phyloP scores from a whole-genome alignment of 805 yeast genomes.

The Saccharomycopsis microspora region DNA sequence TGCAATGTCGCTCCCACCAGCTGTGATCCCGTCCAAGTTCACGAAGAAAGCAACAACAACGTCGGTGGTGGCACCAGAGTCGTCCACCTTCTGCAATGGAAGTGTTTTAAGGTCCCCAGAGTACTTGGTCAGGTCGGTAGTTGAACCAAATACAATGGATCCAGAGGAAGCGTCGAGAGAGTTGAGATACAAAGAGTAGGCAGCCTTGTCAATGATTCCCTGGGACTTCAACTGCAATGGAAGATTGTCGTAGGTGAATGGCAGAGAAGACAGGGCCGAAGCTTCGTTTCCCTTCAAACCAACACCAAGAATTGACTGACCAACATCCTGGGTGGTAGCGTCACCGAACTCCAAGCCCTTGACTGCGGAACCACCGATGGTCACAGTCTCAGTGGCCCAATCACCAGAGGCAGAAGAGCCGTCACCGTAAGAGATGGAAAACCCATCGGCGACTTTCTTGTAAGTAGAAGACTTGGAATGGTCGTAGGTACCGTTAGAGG shows the following conservation, averaged over 20 bases:
- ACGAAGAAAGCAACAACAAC: slow-evolving; percentile 38
- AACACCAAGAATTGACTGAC: slow-evolving; percentile 12
- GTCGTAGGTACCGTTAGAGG: slow-evolving; percentile 28
- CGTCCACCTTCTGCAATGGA: slow-evolving; percentile 37
- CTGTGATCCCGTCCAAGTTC: slow-evolving; percentile 20
- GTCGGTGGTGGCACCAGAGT: slow-evolving; percentile 24
- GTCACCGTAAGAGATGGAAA: slow-evolving; percentile 35
- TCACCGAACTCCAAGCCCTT: slow-evolving; percentile 11
- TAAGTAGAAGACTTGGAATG: slow-evolving; percentile 24
- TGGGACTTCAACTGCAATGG: slow-evolving; percentile 25
- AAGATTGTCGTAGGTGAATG: slow-evolving; percentile 36
- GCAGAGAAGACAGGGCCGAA: slow-evolving; percentile 5
- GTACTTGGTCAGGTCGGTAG: slow-evolving; percentile 50
- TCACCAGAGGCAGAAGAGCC: slow-evolving; percentile 37
- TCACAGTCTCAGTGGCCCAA: slow-evolving; percentile 25
- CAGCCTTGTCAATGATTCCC: slow-evolving; percentile 31
- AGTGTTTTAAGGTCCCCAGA: slow-evolving; percentile 38
- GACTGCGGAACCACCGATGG: slow-evolving; percentile 11
- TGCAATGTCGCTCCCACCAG: slow-evolving; percentile 17
- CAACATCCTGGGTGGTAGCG: slow-evolving; percentile 13
- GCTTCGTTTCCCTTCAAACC: slow-evolving; percentile 12
- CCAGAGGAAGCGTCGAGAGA: slow-evolving; percentile 32
- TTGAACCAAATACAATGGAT: slow-evolving; percentile 56
- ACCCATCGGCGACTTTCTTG: slow-evolving; percentile 22
- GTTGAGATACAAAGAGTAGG: slow-evolving; percentile 56